Conservation (phyloP, 208 protist species). For the Leishmania amazonensis region DNA sequence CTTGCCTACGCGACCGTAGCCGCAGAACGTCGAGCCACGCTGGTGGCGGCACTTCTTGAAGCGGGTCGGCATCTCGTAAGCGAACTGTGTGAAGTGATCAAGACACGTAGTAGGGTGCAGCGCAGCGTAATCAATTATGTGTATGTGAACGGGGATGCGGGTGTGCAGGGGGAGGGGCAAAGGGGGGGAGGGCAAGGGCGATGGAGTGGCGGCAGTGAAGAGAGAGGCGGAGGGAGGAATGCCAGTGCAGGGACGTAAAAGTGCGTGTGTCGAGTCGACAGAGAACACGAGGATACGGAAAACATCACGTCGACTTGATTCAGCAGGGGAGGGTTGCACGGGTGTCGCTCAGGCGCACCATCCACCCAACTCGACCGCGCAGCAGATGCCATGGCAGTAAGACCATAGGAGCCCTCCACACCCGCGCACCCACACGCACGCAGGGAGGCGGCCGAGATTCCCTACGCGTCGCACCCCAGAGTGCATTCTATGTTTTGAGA, state of each 20-base stretch:
- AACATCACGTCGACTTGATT: background rate
- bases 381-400: background rate
- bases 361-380: background rate
- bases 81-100: background rate
- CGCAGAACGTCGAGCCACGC: conserved; percentile 91
- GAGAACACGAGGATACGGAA: background rate
- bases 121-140: background rate
- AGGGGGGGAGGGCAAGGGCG: background rate
- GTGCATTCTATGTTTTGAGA: background rate
- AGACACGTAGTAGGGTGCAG: background rate
- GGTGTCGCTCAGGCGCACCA: background rate
- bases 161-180: background rate
- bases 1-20: conserved; percentile 97
- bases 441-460: background rate
- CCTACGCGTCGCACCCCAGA: background rate
- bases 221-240: background rate
- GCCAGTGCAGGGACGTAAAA: background rate
- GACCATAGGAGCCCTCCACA: background rate
- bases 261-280: conserved; percentile 4
- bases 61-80: conserved; percentile 81
- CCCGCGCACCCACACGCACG: background rate
- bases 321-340: background rate
- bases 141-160: background rate
- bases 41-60: conserved; percentile 94
- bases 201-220: background rate